Evolutionary conservation across 73 alveolate species (phyloP).

Genomic region (Durusdinium trenchii): DNA sequence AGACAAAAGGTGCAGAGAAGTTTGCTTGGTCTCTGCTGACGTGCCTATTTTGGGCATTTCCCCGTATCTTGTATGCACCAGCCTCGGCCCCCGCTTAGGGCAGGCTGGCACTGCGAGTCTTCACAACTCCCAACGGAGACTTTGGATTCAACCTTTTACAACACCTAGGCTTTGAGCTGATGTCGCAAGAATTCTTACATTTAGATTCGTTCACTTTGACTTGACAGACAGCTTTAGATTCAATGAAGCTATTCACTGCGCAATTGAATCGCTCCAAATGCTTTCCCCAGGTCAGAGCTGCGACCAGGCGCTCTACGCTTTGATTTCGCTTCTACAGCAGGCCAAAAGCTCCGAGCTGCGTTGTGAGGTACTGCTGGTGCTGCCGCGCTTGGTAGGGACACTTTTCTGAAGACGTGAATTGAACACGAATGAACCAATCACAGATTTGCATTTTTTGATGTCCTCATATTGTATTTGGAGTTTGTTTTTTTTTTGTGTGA

Average conservation of each 20-base stretch:
- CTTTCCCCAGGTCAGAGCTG: slow-evolving; percentile 31
- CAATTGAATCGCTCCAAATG: neutral
- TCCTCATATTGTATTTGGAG: neutral
- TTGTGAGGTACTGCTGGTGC: slow-evolving; percentile 60
- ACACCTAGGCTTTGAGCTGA: neutral
- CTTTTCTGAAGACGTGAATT: neutral
- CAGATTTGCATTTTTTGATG: neutral
- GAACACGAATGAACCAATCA: too few relatives aligned
- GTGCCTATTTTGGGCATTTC: too few relatives aligned
- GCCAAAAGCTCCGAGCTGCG: slow-evolving; percentile 22
- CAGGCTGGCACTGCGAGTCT: too few relatives aligned
- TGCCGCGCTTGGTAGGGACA: slow-evolving; percentile 61
- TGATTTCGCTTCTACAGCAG: neutral
- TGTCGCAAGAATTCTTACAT: neutral
- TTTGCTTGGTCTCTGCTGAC: too few relatives aligned
- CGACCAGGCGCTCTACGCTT: neutral
- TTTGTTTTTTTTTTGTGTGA: neutral
- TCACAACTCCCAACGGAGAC: too few relatives aligned
- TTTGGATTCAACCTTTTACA: too few relatives aligned
- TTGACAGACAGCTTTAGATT: neutral
- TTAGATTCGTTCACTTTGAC: neutral
- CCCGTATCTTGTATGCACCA: too few relatives aligned
- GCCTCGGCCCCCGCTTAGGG: too few relatives aligned
- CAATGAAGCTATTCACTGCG: neutral
- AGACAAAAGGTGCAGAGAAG: too few relatives aligned